phyloP scores from a whole-genome alignment of 768 basidiomycete genomes.

The Lactarius deliciosus region DNA sequence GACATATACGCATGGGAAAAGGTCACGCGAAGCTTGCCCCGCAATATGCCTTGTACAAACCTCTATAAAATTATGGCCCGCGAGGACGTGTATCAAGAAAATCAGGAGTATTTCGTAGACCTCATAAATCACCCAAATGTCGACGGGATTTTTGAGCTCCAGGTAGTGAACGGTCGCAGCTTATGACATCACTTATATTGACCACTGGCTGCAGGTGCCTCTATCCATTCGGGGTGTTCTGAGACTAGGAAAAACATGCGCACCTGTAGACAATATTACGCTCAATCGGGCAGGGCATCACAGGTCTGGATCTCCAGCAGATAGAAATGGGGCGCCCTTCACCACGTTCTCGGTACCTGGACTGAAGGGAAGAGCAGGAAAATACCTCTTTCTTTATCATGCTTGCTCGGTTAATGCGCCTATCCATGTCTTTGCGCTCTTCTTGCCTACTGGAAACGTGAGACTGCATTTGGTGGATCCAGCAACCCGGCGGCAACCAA shows the following conservation, averaged over 20 bases:
- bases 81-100: slow-evolving; percentile 80
- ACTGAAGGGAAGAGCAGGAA: slow-evolving; percentile 67
- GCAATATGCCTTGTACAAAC: slow-evolving; percentile 71
- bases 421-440: slow-evolving; percentile 86
- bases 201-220: slow-evolving; percentile 57
- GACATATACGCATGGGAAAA: slow-evolving; percentile 71
- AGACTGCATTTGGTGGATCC: slow-evolving; percentile 90
- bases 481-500: slow-evolving; percentile 79
- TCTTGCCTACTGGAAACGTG: slow-evolving; percentile 66
- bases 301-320: slow-evolving; percentile 81
- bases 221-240: slow-evolving; percentile 78
- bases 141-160: slow-evolving; percentile 91
- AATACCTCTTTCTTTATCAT: slow-evolving; percentile 89
- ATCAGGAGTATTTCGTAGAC: slow-evolving; percentile 89
- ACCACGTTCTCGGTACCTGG: slow-evolving; percentile 68
- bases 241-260: slow-evolving; percentile 81
- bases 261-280: slow-evolving; percentile 63
- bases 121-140: slow-evolving; percentile 92
- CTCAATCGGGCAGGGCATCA: slow-evolving; percentile 79
- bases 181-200: slow-evolving; percentile 11
- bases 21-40: slow-evolving; percentile 75
- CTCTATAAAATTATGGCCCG: slow-evolving; percentile 81
- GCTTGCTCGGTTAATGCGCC: slow-evolving; percentile 68
- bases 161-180: slow-evolving; percentile 47
- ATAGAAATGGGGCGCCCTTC: slow-evolving; percentile 62